Evolutionary conservation across 352 stramenopile genomes (phyloP).

Genomic region (Albugo candida): DNA sequence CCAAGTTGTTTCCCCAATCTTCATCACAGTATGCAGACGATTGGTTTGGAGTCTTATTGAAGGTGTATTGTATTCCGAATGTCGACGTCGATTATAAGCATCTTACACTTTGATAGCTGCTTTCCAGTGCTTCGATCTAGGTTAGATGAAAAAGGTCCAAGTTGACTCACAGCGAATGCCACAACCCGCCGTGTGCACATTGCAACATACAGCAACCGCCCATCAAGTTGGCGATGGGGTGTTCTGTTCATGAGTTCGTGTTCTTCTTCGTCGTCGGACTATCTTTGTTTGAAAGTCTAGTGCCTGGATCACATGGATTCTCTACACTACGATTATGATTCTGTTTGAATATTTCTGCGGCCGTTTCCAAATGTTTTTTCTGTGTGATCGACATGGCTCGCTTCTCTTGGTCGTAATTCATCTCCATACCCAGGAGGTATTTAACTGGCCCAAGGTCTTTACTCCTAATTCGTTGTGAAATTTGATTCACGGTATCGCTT

Average conservation of each 20-base stretch:
- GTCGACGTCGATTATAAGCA: too few relatives aligned
- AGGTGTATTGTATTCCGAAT: background rate
- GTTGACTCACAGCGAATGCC: slow-evolving; percentile 6
- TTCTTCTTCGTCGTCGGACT: background rate
- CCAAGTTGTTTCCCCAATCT: slow-evolving; percentile 7
- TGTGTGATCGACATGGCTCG: slow-evolving; percentile 10
- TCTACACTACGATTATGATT: too few relatives aligned
- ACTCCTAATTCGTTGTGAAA: slow-evolving; percentile 6
- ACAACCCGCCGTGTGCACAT: slow-evolving; percentile 11
- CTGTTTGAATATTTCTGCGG: background rate
- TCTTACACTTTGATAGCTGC: too few relatives aligned
- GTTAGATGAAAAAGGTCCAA: too few relatives aligned
- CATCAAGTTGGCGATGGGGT: slow-evolving; percentile 4
- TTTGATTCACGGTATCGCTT: background rate
- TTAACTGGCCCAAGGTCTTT: slow-evolving; percentile 7
- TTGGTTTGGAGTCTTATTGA: background rate
- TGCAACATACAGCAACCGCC: slow-evolving; percentile 10
- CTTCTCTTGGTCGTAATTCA: slow-evolving; percentile 3
- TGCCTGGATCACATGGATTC: too few relatives aligned
- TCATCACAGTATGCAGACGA: slow-evolving; percentile 7
- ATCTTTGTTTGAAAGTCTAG: too few relatives aligned
- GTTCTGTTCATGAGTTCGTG: slow-evolving; percentile 3
- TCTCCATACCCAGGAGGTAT: slow-evolving; percentile 12
- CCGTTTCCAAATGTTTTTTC: slow-evolving; percentile 7
- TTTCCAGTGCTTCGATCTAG: background rate